Percentiles rank a stretch among this genome's conserved stretches.
phyloP scores from a whole-genome alignment of 2,329 filamentous ascomycete species.

The Verticillium zaregamsianum region DNA sequence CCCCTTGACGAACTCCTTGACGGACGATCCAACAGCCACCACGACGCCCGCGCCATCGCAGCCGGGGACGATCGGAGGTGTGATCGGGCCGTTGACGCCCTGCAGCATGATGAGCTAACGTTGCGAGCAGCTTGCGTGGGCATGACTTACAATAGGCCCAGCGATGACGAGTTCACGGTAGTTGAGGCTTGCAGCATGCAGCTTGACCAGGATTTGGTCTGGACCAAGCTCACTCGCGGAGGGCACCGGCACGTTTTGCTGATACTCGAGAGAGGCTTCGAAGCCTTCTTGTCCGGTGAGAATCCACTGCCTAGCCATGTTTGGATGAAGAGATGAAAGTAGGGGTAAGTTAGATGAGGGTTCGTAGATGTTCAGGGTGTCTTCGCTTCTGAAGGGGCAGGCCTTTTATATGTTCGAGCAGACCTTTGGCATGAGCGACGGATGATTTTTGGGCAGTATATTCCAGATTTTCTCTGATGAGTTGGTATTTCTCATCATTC shows the following conservation, averaged over 20 bases:
- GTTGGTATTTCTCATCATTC: no score
- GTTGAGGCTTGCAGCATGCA: constrained; percentile 1
- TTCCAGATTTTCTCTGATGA: no score
- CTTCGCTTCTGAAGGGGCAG: no score
- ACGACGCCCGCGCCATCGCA: constrained; percentile 3
- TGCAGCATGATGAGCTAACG: not conserved
- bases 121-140: not conserved
- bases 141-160: constrained; percentile 19
- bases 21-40: not conserved
- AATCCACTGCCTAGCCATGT: constrained; percentile 27
- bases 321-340: no score
- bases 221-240: not conserved
- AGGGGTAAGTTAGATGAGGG: no score
- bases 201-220: not conserved
- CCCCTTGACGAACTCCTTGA: not conserved
- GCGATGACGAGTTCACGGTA: constrained; percentile 4
- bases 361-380: no score
- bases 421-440: no score
- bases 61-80: not conserved
- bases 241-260: constrained; percentile 15
- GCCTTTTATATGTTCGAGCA: no score
- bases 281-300: constrained; percentile 27
- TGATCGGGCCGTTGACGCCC: not conserved
- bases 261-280: constrained; percentile 26
- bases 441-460: no score